A percentile compares a stretch with the other conserved stretches of the same genome.
phyloP scores from a whole-genome alignment of 768 basidiomycete genomes.

The Chalciporus sphaerocephalus region DNA sequence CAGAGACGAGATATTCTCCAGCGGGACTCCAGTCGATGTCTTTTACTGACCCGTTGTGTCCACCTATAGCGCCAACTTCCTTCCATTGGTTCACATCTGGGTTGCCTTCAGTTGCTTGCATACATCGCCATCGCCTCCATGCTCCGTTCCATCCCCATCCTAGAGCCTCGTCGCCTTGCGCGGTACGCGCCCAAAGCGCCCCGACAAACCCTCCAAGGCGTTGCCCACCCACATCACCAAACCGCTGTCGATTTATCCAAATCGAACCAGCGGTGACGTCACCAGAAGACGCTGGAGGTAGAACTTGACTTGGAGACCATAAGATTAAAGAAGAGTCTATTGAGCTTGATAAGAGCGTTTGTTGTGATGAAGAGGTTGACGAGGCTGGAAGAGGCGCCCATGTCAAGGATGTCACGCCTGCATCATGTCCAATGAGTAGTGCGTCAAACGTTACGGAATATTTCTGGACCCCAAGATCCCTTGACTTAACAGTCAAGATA shows the following conservation, averaged over 20 bases:
- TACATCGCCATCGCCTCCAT: conserved; percentile 80
- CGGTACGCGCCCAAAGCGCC: conserved; percentile 65
- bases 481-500: conserved; percentile 60
- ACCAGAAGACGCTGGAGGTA: conserved; percentile 32
- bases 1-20: conserved; percentile 82
- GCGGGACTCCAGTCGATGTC: conserved; percentile 82
- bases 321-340: conserved; percentile 93
- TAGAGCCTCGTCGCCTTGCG: conserved; percentile 53
- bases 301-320: conserved; percentile 75
- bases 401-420: conserved; percentile 80
- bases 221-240: conserved; percentile 92
- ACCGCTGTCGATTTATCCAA: conserved; percentile 88
- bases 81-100: conserved; percentile 53
- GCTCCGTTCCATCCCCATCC: conserved; percentile 95
- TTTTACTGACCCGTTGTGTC: conserved; percentile 77
- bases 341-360: conserved; percentile 82
- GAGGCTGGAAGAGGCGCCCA: conserved; percentile 57
- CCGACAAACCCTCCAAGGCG: conserved; percentile 90
- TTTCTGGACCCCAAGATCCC: conserved; percentile 32
- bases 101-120: conserved; percentile 11
- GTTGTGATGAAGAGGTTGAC: conserved; percentile 24
- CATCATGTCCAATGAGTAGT: conserved; percentile 93
- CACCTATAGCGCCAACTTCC: conserved; percentile 76
- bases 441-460: conserved; percentile 91
- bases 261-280: conserved; percentile 49